These are phyloP conservation scores for Nemania sp. DNA, from an alignment of 2,329 filamentous ascomycete genomes.

Conservation along the genomic window DNA sequence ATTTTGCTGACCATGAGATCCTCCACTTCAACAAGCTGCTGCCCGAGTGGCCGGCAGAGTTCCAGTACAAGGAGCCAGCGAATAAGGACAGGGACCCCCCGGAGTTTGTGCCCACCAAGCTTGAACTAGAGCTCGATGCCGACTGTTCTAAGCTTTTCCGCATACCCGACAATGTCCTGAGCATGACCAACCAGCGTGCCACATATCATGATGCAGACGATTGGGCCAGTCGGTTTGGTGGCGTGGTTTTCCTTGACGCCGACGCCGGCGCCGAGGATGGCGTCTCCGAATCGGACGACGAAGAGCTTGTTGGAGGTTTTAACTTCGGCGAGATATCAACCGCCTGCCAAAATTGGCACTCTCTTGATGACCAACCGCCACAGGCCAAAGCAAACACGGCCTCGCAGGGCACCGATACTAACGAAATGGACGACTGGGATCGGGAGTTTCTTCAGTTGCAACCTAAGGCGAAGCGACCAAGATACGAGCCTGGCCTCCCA, in stretches of 20 bases:
- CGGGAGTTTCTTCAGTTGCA: constrained; percentile 59
- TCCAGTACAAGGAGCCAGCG: constrained; percentile 75
- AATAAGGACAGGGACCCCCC: constrained; percentile 75
- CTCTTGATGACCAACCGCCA: constrained; percentile 44
- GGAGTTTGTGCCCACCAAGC: constrained; percentile 76
- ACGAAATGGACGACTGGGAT: constrained; percentile 67
- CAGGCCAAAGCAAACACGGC: constrained; percentile 16
- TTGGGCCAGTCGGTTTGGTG: constrained; percentile 53
- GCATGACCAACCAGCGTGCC: constrained; percentile 55
- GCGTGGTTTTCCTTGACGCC: constrained; percentile 46
- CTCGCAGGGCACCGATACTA: constrained; percentile 44
- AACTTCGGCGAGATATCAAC: constrained; percentile 81
- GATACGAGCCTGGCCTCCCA: constrained; percentile 61
- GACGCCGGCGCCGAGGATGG: constrained; percentile 46
- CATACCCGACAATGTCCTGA: constrained; percentile 64
- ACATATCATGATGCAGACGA: constrained; percentile 54
- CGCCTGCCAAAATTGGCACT: constrained; percentile 84
- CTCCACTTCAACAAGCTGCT: constrained; percentile 83
- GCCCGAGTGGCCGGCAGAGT: constrained; percentile 77
- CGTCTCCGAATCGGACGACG: constrained; percentile 50
- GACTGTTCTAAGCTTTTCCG: constrained; percentile 88
- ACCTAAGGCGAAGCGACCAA: constrained; percentile 70
- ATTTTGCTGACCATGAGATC: constrained; percentile 74
- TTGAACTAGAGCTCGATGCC: constrained; percentile 80
- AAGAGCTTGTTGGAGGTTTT: constrained; percentile 69